Evolutionary conservation across 2,329 filamentous ascomycete species (phyloP).

Genomic region (Dactylellina parvicollis): DNA sequence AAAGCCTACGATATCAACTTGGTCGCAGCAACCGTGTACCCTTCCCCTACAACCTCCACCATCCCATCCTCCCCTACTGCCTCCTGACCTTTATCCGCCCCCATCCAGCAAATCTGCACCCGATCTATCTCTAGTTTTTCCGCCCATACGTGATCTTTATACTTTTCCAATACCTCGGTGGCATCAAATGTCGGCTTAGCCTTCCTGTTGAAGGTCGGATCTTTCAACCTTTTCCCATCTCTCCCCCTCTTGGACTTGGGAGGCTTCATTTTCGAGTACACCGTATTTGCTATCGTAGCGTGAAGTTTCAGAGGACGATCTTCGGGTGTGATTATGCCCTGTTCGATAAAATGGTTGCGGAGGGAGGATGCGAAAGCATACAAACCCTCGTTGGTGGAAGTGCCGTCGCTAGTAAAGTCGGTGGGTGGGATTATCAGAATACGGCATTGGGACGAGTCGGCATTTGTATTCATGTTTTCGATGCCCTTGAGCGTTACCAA

Average conservation of each 20-base stretch:
- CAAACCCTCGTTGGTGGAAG: constrained; percentile 63
- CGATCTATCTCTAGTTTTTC: constrained; percentile 74
- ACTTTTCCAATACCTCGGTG: constrained; percentile 67
- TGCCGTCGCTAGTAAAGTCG: constrained; percentile 61
- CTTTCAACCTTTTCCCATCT: constrained; percentile 61
- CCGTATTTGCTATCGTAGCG: constrained; percentile 87
- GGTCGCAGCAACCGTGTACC: constrained; percentile 22
- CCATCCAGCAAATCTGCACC: constrained; percentile 87
- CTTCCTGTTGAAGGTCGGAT: constrained; percentile 51
- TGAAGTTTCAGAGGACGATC: constrained; percentile 78
- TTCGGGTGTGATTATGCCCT: constrained; percentile 69
- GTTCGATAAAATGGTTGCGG: constrained; percentile 67
- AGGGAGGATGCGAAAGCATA: constrained; percentile 70
- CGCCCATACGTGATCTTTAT: constrained; percentile 76
- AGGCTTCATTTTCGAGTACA: constrained; percentile 70
- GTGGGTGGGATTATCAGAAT: constrained; percentile 71
- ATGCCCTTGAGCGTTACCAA: constrained; percentile 36
- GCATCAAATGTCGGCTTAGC: constrained; percentile 66
- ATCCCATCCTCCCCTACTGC: constrained; percentile 38
- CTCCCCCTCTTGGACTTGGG: constrained; percentile 56
- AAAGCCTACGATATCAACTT: constrained; percentile 29
- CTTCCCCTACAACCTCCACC: constrained; percentile 34
- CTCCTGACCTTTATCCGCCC: constrained; percentile 69
- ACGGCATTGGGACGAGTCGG: constrained; percentile 67
- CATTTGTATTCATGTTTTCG: neutral